A percentile compares a stretch with the other conserved stretches of the same genome.
Conservation (phyloP, 2,329 filamentous ascomycete genomes). For the Alternaria brassicae region DNA sequence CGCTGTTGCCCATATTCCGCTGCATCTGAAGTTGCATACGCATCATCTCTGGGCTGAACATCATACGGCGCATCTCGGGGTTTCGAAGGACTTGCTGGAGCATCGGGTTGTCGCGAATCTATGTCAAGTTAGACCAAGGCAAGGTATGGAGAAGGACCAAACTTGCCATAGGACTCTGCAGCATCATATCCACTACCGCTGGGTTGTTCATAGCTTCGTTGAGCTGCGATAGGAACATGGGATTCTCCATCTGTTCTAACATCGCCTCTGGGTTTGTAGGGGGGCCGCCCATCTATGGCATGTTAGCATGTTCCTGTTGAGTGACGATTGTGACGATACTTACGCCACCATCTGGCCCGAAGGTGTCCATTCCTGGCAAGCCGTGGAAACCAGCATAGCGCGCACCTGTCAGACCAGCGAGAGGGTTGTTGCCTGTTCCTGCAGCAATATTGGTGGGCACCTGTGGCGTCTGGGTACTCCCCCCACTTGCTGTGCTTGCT, state of each 20-base stretch:
- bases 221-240: conserved; percentile 83
- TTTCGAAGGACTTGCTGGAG: conserved; percentile 87
- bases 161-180: conserved; percentile 62
- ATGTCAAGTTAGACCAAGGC: conserved; percentile 19
- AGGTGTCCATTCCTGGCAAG: conserved; percentile 84
- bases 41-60: conserved; percentile 88
- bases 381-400: conserved; percentile 92
- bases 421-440: conserved; percentile 80
- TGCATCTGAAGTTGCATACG: conserved; percentile 84
- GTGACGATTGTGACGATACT: conserved; percentile 52
- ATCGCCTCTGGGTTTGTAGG: conserved; percentile 82
- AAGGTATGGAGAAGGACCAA: neutral
- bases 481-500: conserved; percentile 41
- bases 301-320: conserved; percentile 24
- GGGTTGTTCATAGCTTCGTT: conserved; percentile 96
- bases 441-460: conserved; percentile 80
- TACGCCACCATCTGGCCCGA: conserved; percentile 93
- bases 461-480: conserved; percentile 63
- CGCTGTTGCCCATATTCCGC: conserved; percentile 62
- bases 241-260: conserved; percentile 85
- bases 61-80: conserved; percentile 87
- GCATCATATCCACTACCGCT: conserved; percentile 85
- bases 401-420: conserved; percentile 89
- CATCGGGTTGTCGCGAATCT: conserved; percentile 86
- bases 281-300: conserved; percentile 84